Evolutionary conservation across 192 early-diverging fungal species (phyloP).

Genomic region (Umbelopsis sp.): DNA sequence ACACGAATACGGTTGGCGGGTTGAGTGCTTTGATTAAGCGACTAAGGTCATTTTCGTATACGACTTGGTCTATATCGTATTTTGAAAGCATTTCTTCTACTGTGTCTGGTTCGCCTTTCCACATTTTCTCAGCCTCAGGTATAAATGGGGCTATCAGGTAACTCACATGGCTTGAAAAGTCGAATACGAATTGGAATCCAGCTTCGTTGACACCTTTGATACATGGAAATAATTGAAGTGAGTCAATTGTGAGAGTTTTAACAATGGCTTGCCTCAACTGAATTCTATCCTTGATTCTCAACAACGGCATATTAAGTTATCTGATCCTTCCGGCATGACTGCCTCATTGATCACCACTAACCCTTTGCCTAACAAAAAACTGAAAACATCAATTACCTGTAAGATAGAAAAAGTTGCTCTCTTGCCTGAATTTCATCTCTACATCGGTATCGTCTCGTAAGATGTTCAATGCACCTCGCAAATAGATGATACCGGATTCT

Average conservation of each 20-base stretch:
- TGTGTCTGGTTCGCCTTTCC: constrained; percentile 76
- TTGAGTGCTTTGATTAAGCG: constrained; percentile 49
- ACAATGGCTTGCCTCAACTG: constrained; percentile 35
- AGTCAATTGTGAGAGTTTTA: constrained; percentile 34
- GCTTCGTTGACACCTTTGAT: constrained; percentile 67
- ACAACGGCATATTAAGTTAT: too few relatives aligned
- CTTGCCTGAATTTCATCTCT: constrained; percentile 83
- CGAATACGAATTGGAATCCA: constrained; percentile 71
- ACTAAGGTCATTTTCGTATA: constrained; percentile 59
- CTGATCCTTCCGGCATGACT: too few relatives aligned
- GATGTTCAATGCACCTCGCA: constrained; percentile 56
- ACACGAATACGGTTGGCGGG: constrained; percentile 53
- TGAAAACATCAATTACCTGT: constrained; percentile 50
- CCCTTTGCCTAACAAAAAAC: not conserved
- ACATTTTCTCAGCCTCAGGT: constrained; percentile 71
- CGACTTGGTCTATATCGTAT: constrained; percentile 76
- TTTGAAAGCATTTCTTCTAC: constrained; percentile 52
- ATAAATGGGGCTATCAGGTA: constrained; percentile 74
- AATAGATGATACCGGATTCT: constrained; percentile 36
- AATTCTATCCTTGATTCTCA: too few relatives aligned
- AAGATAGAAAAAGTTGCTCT: constrained; percentile 88
- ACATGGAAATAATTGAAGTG: not conserved
- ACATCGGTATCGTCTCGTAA: constrained; percentile 52
- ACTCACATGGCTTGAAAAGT: constrained; percentile 65
- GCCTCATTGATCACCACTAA: too few relatives aligned